Base-by-base conservation (phyloP, 768 basidiomycete genomes). In the Gloeostereum incarnatum region DNA sequence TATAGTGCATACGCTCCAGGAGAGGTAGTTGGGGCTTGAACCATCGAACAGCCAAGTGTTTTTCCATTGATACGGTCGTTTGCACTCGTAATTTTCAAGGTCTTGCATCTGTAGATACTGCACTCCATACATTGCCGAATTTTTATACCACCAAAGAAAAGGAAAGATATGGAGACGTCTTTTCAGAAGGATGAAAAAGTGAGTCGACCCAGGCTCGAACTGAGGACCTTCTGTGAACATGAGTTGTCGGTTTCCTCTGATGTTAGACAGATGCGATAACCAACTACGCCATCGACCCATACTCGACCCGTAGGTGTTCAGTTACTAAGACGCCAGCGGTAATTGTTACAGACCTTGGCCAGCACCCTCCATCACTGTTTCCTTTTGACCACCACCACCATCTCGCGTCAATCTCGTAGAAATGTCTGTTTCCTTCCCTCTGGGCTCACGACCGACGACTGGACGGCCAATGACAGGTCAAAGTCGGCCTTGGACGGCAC, bases 191-290 rank as follows among this genome's bases (percentile, higher is more conserved):
- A n/a, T n/a, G n/a, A n/a, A n/a, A n/a, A n/a, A n/a, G n/a, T n/a
- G n/a, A n/a, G n/a, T n/a, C n/a, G n/a, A n/a, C n/a, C n/a, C n/a
- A n/a, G n/a, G n/a, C n/a, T n/a, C n/a, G n/a, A n/a, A n/a, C n/a
- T n/a, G n/a, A n/a, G n/a, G n/a, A n/a, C n/a, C n/a, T n/a, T n/a
- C n/a, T n/a, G n/a, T n/a, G n/a, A n/a, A n/a, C n/a, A n/a, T n/a
- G n/a, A n/a, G n/a, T n/a, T n/a, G n/a, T 8, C 31, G 7, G 31
- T 7, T 7, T 9, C 31, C 18, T 17, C 31, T 33, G 54, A 29
- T 79, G 77, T 81, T 76, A 79, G 76, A 79, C 78, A 77, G 75
- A 78, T 75, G 77, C 73, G 76, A 81, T 81, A 79, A 80, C 77
- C 77, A 80, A 78, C 75, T 79, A 81, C 78, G 73, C 77, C 78